Conservation (phyloP, 495 filamentous ascomycete species). For the Lindgomyces ingoldianus region DNA sequence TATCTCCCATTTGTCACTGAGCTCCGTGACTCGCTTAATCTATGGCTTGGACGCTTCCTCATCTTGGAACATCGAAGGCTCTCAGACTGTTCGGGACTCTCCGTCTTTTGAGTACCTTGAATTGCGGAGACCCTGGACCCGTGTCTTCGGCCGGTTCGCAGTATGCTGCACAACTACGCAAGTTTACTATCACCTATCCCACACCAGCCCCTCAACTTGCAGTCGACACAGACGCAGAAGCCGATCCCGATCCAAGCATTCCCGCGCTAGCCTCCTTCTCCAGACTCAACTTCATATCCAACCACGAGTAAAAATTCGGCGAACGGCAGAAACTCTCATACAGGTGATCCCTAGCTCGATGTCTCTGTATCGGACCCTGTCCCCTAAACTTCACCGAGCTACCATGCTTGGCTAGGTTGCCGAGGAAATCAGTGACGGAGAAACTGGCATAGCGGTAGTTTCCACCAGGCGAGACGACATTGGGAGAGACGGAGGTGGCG, state of each 20-base stretch:
- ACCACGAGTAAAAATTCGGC: slow-evolving; percentile 43
- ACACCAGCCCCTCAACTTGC: slow-evolving; percentile 1
- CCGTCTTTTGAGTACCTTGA: too few relatives aligned
- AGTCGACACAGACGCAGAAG: not conserved
- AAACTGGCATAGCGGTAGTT: slow-evolving; percentile 40
- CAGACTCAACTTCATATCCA: slow-evolving; percentile 44
- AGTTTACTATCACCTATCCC: too few relatives aligned
- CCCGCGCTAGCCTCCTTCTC: slow-evolving; percentile 43
- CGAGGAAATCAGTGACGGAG: slow-evolving; percentile 37
- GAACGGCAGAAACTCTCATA: slow-evolving; percentile 41
- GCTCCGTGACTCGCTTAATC: too few relatives aligned
- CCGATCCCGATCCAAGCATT: slow-evolving; percentile 19
- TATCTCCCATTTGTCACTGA: too few relatives aligned
- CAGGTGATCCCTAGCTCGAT: slow-evolving; percentile 36
- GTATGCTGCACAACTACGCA: too few relatives aligned
- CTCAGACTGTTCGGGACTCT: too few relatives aligned
- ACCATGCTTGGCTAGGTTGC: slow-evolving; percentile 41
- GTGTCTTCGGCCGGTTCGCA: too few relatives aligned
- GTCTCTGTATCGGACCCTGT: slow-evolving; percentile 38
- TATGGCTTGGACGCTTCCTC: too few relatives aligned
- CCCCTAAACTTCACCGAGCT: slow-evolving; percentile 38
- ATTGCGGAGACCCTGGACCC: too few relatives aligned
- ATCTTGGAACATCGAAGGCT: too few relatives aligned
- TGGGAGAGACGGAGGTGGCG: slow-evolving; percentile 31
- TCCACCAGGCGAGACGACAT: slow-evolving; percentile 31